These are phyloP conservation scores for Eucalyptus regnans DNA, from an alignment of 345 rosid species.

Conservation along the genomic window DNA sequence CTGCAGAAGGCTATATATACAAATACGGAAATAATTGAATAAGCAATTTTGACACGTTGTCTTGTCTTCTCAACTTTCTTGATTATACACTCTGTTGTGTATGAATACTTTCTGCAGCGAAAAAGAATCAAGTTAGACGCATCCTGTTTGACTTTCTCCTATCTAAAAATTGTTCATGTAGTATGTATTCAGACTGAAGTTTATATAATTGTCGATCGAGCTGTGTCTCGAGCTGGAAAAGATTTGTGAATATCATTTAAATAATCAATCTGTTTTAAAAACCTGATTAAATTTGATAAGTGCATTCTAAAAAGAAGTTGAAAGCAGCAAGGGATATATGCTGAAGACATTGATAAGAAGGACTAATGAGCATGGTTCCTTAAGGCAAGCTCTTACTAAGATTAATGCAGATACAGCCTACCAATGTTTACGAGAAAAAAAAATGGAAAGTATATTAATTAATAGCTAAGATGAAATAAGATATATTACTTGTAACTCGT, in stretches of 20 bases:
- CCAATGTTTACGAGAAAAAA: background rate
- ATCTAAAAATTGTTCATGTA: background rate
- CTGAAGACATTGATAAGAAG: background rate
- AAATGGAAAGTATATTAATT: background rate
- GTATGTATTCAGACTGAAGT: background rate
- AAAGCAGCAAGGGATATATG: background rate
- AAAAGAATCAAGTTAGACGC: background rate
- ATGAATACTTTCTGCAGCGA: background rate
- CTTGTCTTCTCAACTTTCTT: no score
- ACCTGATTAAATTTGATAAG: background rate
- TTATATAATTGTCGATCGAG: background rate
- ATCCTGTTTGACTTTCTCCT: background rate
- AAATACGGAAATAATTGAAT: background rate
- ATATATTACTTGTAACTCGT: background rate
- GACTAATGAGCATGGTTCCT: background rate
- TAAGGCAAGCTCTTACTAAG: background rate
- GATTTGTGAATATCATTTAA: background rate
- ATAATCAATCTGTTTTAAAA: background rate
- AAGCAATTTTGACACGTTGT: background rate
- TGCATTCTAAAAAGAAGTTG: background rate
- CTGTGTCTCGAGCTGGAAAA: background rate
- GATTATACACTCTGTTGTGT: background rate
- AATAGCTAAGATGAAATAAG: background rate
- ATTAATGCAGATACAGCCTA: background rate
- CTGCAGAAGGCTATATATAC: background rate